Percentiles rank a stretch among this genome's conserved stretches.
Conservation (phyloP, 1,284 basidiomycete species). For the Cutaneotrichosporon mucoides region DNA sequence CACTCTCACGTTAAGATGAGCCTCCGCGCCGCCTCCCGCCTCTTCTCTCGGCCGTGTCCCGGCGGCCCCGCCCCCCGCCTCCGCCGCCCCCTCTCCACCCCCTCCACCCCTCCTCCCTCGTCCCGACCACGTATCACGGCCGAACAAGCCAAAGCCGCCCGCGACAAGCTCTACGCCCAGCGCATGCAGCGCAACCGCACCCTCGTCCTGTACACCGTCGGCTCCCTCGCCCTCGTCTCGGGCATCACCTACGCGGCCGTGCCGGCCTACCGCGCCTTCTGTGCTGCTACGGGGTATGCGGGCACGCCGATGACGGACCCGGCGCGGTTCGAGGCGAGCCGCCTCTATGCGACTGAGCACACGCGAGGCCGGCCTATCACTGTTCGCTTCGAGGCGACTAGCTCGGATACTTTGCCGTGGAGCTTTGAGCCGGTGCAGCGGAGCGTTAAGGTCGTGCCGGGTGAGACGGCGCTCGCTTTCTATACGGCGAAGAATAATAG, state of each 20-base stretch:
- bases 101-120: neutral
- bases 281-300: conserved; percentile 92
- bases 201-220: conserved; percentile 38
- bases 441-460: conserved; percentile 84
- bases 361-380: conserved; percentile 67
- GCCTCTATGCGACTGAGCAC: conserved; percentile 69
- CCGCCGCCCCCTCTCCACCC: neutral
- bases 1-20: no score
- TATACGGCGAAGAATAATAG: conserved; percentile 89
- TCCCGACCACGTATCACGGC: neutral
- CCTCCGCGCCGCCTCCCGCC: neutral
- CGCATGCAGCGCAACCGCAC: conserved; percentile 32
- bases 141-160: neutral
- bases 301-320: conserved; percentile 88
- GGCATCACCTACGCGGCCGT: conserved; percentile 94
- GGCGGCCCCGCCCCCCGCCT: neutral
- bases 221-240: conserved; percentile 66
- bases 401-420: conserved; percentile 87
- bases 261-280: conserved; percentile 95
- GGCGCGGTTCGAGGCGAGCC: conserved; percentile 71
- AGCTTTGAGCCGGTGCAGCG: conserved; percentile 86
- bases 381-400: conserved; percentile 93
- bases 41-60: neutral
- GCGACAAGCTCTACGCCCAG: conserved; percentile 27
- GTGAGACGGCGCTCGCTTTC: conserved; percentile 94